Percentiles rank a stretch among this genome's conserved stretches.
phyloP scores from a whole-genome alignment of 106 monocot genomes.

The Dendrobium nobile region DNA sequence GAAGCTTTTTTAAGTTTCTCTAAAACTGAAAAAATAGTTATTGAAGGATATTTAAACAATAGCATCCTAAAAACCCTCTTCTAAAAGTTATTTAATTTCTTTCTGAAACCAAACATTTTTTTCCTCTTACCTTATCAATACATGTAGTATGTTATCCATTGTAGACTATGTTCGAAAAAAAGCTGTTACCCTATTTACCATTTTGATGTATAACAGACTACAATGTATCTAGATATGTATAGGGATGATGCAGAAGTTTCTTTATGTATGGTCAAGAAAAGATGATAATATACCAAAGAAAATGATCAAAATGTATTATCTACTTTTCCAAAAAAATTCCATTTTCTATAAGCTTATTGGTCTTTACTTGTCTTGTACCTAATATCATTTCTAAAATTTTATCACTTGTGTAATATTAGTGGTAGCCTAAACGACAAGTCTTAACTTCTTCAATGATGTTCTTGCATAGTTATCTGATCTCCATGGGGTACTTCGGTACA shows the following conservation, averaged over 20 bases:
- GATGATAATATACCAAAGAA: not conserved
- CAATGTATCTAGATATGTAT: not conserved
- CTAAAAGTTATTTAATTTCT: not conserved
- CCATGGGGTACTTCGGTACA: too few species aligned
- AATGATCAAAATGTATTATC: not conserved
- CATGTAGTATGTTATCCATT: not conserved
- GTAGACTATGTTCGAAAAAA: not conserved
- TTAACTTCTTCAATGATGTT: too few species aligned
- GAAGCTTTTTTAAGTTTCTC: not conserved
- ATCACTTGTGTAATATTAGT: not conserved
- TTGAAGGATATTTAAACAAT: not conserved
- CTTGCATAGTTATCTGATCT: too few species aligned
- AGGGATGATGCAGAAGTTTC: not conserved
- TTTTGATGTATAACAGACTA: not conserved
- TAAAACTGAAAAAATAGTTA: not conserved
- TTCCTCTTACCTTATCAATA: not conserved
- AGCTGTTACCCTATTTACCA: not conserved
- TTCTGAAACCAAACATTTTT: not conserved
- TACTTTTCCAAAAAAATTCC: not conserved
- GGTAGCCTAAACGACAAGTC: too few species aligned
- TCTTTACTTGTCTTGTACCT: not conserved
- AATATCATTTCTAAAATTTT: not conserved
- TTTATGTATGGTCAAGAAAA: not conserved
- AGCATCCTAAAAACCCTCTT: not conserved
- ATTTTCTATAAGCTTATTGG: not conserved